These are phyloP conservation scores for Russula sp. DNA, from an alignment of 768 basidiomycete species.

Conservation along the genomic window DNA sequence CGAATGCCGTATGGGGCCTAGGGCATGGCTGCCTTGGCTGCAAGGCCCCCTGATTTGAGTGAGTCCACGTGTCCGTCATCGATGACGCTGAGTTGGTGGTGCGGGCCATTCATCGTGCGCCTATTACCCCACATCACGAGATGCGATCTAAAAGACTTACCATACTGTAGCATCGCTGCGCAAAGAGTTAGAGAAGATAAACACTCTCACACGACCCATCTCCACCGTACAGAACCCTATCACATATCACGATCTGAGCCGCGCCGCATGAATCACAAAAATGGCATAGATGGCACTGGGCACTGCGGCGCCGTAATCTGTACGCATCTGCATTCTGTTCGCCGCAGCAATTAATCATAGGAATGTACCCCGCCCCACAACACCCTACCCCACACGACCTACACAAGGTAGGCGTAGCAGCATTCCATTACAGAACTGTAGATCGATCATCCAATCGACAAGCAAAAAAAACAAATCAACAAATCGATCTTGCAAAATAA, in stretches of 20 bases:
- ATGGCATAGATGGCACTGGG: background rate
- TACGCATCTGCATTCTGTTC: background rate
- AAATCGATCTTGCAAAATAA: background rate
- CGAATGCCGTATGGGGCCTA: background rate
- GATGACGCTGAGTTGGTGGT: background rate
- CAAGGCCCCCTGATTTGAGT: background rate
- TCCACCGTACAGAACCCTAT: background rate
- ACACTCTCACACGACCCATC: background rate
- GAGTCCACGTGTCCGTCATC: background rate
- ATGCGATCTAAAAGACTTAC: background rate
- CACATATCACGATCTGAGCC: background rate
- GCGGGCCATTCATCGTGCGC: background rate
- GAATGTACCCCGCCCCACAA: background rate
- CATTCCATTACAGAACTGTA: background rate
- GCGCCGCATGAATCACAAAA: background rate
- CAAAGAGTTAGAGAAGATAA: background rate
- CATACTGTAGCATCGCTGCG: background rate
- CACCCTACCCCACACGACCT: background rate
- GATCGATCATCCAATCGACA: background rate
- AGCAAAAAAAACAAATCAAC: background rate
- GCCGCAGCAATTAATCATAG: background rate
- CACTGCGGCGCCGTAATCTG: background rate
- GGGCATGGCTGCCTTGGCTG: background rate
- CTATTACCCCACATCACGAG: background rate
- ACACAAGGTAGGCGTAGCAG: background rate